Base-by-base conservation (phyloP, 768 basidiomycete genomes). In the Strobilomyces confusus region DNA sequence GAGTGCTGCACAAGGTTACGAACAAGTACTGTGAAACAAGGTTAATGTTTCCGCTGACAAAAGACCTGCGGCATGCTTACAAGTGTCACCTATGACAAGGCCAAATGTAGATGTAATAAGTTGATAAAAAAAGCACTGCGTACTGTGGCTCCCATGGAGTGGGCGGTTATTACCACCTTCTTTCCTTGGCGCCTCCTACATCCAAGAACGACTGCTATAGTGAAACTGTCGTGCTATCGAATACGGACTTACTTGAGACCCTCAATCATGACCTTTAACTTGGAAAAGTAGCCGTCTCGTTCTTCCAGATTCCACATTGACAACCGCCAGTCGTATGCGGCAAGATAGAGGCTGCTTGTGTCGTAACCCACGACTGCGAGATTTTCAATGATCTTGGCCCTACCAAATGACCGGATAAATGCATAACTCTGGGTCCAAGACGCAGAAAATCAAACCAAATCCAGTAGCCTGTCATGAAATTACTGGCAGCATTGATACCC, bases 361-460 rank as follows among this genome's bases (percentile, higher is more conserved):
- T 98, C 95, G 63, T 98, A 98, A 63, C 87, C 88, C 19, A 98
- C 80, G 1, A 87, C 92, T 0, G 95, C 94, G 2, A 98, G 78
- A 60, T 99, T 98, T 70, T 98, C 90, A 11, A 98, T 83, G 48
- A 97, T 89, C 69, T 95, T 94, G 1, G 87, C 84, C 89, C 89
- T 89, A 19, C 23, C 23, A 3, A 3, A 22, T 33, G 22, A 42
- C 40, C 17, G 3, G 17, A 43, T 49, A 26, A 54, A 34, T n/a
- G 25, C 22, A 30, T 22, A 12, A 13, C 25, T 22, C 23, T 12
- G 17, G n/a, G 37, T 20, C 1, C 1, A 37, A 14, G n/a, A 32
- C 3, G 8, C 19, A n/a, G 25, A 32, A 51, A 36, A 48, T 22
- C 73, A 49, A 63, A 86, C 92, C 93, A 95, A 49, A 95, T 83